Conservation (phyloP, 192 early-diverging fungal species). For the Coemansia sp. region DNA sequence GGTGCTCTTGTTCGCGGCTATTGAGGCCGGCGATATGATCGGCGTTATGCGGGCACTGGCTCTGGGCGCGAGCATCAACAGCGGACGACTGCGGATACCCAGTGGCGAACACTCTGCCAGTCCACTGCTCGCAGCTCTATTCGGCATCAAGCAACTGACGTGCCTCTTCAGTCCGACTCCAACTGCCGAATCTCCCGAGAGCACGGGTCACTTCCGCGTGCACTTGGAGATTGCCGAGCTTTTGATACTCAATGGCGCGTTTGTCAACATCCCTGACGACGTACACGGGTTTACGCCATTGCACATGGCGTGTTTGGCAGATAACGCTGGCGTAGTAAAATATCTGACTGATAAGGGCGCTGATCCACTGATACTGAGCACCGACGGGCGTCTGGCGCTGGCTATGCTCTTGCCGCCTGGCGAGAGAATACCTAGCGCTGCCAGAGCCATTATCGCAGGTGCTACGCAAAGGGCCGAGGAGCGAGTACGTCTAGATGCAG, state of each 20-base stretch:
- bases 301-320: constrained; percentile 34
- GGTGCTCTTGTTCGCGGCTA: constrained; percentile 40
- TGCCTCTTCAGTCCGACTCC: background rate
- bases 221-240: constrained; percentile 50
- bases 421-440: background rate
- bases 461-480: constrained; percentile 32
- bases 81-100: constrained; percentile 1
- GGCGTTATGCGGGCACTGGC: constrained; percentile 66
- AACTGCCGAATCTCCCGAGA: background rate
- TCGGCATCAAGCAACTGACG: constrained; percentile 10
- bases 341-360: constrained; percentile 47
- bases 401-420: constrained; percentile 4
- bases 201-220: background rate
- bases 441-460: constrained; percentile 9
- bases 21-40: constrained; percentile 51
- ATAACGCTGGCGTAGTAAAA: constrained; percentile 6
- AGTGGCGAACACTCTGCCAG: background rate
- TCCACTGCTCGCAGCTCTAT: constrained; percentile 36
- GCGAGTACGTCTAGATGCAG: constrained; percentile 13
- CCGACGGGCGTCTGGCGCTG: constrained; percentile 5
- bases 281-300: constrained; percentile 21
- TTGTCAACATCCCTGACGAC: constrained; percentile 11
- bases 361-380: constrained; percentile 22
- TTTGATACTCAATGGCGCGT: constrained; percentile 49
- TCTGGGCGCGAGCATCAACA: constrained; percentile 72